Evolutionary conservation across 1,284 basidiomycete genomes (phyloP).

Genomic region (Phellopilus nigrolimitatus): DNA sequence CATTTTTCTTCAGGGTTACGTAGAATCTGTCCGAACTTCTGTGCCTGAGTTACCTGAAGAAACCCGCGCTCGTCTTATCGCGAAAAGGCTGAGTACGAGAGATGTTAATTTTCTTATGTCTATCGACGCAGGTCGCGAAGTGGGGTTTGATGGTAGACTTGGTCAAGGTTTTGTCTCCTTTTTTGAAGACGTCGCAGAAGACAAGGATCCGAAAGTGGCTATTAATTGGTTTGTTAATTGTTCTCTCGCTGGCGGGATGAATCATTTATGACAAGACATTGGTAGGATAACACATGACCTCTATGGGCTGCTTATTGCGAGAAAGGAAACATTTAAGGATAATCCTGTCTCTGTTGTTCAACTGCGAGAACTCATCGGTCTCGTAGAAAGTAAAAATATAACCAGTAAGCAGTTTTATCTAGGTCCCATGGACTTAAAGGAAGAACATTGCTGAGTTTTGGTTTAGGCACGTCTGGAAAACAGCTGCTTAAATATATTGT

Average conservation of each 20-base stretch:
- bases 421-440: too few species aligned
- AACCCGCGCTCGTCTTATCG: conserved; percentile 55
- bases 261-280: background rate
- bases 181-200: conserved; percentile 64
- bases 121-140: conserved; percentile 62
- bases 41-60: conserved; percentile 81
- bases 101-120: conserved; percentile 74
- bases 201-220: conserved; percentile 63
- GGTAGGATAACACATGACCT: conserved; percentile 84
- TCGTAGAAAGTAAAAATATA: conserved; percentile 62
- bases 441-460: conserved; percentile 12
- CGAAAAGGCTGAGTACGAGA: conserved; percentile 49
- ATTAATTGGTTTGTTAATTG: conserved; percentile 74
- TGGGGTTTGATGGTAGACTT: conserved; percentile 55
- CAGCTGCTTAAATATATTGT: conserved; percentile 63
- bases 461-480: conserved; percentile 66
- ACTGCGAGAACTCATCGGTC: conserved; percentile 74
- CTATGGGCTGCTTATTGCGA: conserved; percentile 67
- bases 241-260: background rate
- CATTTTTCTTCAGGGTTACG: conserved; percentile 44
- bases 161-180: conserved; percentile 57
- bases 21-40: conserved; percentile 46
- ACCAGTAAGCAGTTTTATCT: conserved; percentile 47
- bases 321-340: conserved; percentile 55
- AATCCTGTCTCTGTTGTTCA: conserved; percentile 58